phyloP scores from a whole-genome alignment of 2,329 filamentous ascomycete genomes.

The Curvularia eragrostidis region DNA sequence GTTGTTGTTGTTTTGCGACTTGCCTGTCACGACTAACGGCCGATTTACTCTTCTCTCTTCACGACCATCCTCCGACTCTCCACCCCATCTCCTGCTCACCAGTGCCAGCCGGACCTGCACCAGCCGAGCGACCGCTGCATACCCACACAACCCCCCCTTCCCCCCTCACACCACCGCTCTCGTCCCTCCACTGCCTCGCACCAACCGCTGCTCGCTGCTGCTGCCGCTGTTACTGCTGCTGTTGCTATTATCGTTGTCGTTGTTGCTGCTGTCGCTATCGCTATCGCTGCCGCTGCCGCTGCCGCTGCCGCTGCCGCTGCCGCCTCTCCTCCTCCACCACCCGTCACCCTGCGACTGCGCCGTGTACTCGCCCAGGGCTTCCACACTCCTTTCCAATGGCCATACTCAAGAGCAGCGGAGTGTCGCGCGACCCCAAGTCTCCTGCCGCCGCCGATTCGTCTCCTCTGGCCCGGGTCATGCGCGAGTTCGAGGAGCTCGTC shows the following conservation, averaged over 20 bases:
- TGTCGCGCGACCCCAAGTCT: slow-evolving; percentile 27
- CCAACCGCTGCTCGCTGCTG: slow-evolving; percentile 3
- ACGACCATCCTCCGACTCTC: background rate
- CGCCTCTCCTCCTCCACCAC: background rate
- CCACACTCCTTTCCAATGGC: slow-evolving; percentile 31
- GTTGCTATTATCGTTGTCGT: background rate
- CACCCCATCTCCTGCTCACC: slow-evolving; percentile 1
- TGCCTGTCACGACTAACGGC: slow-evolving; percentile 18
- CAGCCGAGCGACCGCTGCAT: slow-evolving; percentile 11
- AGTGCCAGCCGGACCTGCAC: slow-evolving; percentile 18
- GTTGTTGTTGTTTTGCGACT: slow-evolving; percentile 15
- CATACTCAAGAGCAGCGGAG: slow-evolving; percentile 34
- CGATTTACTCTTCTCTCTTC: background rate
- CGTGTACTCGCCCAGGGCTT: slow-evolving; percentile 16
- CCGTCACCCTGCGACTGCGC: slow-evolving; percentile 9
- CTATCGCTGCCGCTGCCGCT: background rate
- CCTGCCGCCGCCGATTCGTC: slow-evolving; percentile 15
- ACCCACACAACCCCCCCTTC: slow-evolving; percentile 1
- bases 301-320: background rate
- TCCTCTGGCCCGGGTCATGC: slow-evolving; percentile 41
- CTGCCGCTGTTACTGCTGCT: background rate
- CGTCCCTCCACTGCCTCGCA: slow-evolving; percentile 5
- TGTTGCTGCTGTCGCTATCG: background rate
- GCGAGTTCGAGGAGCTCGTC: slow-evolving; percentile 44
- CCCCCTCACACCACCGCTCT: slow-evolving; percentile 11